A percentile compares a stretch with the other conserved stretches of the same genome.
Evolutionary conservation across 805 yeast species (phyloP).

Genomic region (Tetrapisispora phaffii): DNA sequence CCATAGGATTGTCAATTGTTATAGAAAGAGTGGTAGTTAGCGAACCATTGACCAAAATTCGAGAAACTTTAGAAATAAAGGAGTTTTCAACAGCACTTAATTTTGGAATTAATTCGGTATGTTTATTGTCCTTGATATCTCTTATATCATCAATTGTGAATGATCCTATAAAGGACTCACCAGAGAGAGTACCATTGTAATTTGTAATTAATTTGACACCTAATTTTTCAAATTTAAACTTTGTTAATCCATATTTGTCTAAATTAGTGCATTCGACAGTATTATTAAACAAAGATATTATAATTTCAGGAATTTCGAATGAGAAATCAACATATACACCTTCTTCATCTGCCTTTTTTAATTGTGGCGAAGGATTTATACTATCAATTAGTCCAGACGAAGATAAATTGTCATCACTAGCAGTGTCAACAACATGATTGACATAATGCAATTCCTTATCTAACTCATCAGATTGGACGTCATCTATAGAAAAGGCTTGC

Average conservation of each 20-base stretch:
- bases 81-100: constrained; percentile 56
- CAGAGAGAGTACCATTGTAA: constrained; percentile 44
- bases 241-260: constrained; percentile 39
- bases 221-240: constrained; percentile 50
- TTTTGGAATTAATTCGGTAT: constrained; percentile 73
- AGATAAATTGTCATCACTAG: constrained; percentile 17
- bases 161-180: constrained; percentile 58
- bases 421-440: constrained; percentile 32
- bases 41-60: constrained; percentile 33
- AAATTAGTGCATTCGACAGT: constrained; percentile 34
- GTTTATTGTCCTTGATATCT: constrained; percentile 49
- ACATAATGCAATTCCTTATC: constrained; percentile 59
- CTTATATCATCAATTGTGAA: constrained; percentile 74
- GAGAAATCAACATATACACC: constrained; percentile 29
- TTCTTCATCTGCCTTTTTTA: neutral
- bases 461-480: constrained; percentile 41
- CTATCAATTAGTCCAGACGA: constrained; percentile 3
- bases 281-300: constrained; percentile 50
- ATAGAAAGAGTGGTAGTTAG: constrained; percentile 43
- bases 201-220: constrained; percentile 42
- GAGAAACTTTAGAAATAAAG: constrained; percentile 45
- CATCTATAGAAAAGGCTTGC: constrained; percentile 40
- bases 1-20: constrained; percentile 70
- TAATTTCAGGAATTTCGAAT: constrained; percentile 52
- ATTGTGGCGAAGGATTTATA: constrained; percentile 5